Conservation (phyloP, 1,284 basidiomycete genomes). For the Moesziomyces antarcticus region DNA sequence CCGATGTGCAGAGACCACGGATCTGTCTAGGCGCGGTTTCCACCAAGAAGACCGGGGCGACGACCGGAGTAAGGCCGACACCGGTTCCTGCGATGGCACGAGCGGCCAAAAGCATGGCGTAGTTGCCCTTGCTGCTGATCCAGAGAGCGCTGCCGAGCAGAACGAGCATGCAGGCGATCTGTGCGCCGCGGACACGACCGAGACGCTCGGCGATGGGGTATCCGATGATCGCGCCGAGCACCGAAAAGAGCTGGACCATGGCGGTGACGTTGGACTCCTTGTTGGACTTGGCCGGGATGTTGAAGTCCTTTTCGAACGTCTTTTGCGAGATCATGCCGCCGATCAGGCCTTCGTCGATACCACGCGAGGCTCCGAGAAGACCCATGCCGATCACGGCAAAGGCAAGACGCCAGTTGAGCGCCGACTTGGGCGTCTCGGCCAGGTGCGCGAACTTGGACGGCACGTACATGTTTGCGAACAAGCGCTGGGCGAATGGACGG, state of each 20-base stretch:
- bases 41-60: slow-evolving; percentile 45
- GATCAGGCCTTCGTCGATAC: slow-evolving; percentile 48
- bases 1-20: slow-evolving; percentile 50
- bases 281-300: slow-evolving; percentile 23
- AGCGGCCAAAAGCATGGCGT: slow-evolving; percentile 34
- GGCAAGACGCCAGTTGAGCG: slow-evolving; percentile 47
- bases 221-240: slow-evolving; percentile 43
- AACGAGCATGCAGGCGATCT: slow-evolving; percentile 33
- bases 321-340: slow-evolving; percentile 46
- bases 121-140: slow-evolving; percentile 29
- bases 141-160: slow-evolving; percentile 38
- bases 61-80: slow-evolving; percentile 39
- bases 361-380: slow-evolving; percentile 46
- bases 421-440: slow-evolving; percentile 42
- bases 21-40: slow-evolving; percentile 38
- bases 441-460: slow-evolving; percentile 46
- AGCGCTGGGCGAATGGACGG: neutral
- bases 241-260: slow-evolving; percentile 49
- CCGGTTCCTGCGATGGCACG: slow-evolving; percentile 35
- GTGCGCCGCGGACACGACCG: slow-evolving; percentile 39
- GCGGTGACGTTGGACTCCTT: slow-evolving; percentile 47
- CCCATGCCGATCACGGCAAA: slow-evolving; percentile 42
- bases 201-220: slow-evolving; percentile 37
- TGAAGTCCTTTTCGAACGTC: slow-evolving; percentile 37
- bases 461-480: slow-evolving; percentile 24